Evolutionary conservation across 495 filamentous ascomycete genomes (phyloP).

Genomic region (Thozetella sp.): DNA sequence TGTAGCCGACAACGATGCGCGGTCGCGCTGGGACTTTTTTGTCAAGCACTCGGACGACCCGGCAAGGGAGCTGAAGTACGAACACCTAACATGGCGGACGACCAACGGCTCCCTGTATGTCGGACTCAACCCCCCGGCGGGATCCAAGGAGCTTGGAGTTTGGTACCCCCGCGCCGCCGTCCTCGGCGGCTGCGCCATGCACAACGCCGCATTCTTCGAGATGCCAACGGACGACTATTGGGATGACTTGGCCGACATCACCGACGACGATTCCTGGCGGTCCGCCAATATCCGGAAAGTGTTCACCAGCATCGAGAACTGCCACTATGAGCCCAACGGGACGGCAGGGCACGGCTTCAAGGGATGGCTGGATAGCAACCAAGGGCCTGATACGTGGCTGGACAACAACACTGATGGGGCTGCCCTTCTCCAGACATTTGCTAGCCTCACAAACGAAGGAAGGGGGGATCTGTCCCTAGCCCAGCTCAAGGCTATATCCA

Average conservation of each 20-base stretch:
- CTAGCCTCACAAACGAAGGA: too few species aligned
- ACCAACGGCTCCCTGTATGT: slow-evolving; percentile 39
- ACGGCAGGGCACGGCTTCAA: slow-evolving; percentile 39
- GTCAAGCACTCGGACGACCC: slow-evolving; percentile 40
- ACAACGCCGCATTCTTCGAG: slow-evolving; percentile 36
- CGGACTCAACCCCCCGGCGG: slow-evolving; percentile 32
- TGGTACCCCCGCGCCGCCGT: slow-evolving; percentile 46
- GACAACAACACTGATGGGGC: slow-evolving; percentile 22
- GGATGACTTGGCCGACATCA: slow-evolving; percentile 23
- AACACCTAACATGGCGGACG: slow-evolving; percentile 32
- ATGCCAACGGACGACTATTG: slow-evolving; percentile 37
- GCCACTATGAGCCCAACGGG: slow-evolving; percentile 29
- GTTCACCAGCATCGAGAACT: slow-evolving; percentile 34
- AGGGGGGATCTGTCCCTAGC: too few species aligned
- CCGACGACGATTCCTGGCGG: slow-evolving; percentile 36
- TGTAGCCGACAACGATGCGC: slow-evolving; percentile 32
- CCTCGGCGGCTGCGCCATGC: slow-evolving; percentile 41
- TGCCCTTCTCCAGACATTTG: too few species aligned
- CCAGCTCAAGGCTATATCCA: too few species aligned
- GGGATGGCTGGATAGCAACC: too few species aligned
- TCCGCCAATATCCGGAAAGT: slow-evolving; percentile 35
- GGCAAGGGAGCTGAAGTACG: slow-evolving; percentile 26
- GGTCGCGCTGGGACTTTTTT: slow-evolving; percentile 45
- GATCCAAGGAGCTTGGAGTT: slow-evolving; percentile 33
- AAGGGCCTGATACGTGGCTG: slow-evolving; percentile 32